Base-by-base conservation (phyloP, 208 protist species). In the Crithidia sp. region DNA sequence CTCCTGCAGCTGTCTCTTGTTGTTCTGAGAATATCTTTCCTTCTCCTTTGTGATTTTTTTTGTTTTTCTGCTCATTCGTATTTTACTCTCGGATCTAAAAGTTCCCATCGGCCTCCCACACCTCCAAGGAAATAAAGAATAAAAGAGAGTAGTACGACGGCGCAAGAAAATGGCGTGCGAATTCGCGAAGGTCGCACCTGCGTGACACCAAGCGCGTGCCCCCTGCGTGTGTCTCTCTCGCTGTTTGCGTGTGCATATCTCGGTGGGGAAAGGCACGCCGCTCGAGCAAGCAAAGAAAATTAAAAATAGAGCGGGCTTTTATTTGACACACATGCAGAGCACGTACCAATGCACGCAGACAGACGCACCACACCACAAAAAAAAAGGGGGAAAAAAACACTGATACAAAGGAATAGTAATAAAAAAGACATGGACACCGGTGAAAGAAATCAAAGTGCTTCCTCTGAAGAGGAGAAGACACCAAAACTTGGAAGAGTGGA, bases 331-430 rank as follows among this genome's bases (percentile, higher is more conserved):
- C 28, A 28, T 28, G 28, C 28, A 58, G 28, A n/a, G 13, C 54
- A 58, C 28, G 39, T 19, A 62, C 16, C 44, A 45, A 10, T 57
- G 39, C 44, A 57, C n/a, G 3, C 10, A 50, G 37, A 54, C 4
- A 67, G 44, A 54, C 7, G 55, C 9, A 54, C 28, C 40, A 44
- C 52, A 68, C 41, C 9, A 54, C 44, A 45, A 28, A 62, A 68
- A 76, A 50, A 62, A 36, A 68, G 61, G 40, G 39, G 40, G 37
- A 61, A 53, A 59, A 43, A 76, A 43, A 67, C 17, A 67, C 19
- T 5, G 17, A 67, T 41, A 52, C 10, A 49, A 39, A 39, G 36
- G 40, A 17, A 61, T 13, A 40, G 57, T 19, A 61, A 13, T 9
- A 66, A 41, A 49, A 53, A 60, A 53, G 28, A 28, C 28, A 28